Percentiles rank a stretch among this genome's conserved stretches.
Conservation (phyloP, 2,329 filamentous ascomycete species). For the Apiospora hydei region DNA sequence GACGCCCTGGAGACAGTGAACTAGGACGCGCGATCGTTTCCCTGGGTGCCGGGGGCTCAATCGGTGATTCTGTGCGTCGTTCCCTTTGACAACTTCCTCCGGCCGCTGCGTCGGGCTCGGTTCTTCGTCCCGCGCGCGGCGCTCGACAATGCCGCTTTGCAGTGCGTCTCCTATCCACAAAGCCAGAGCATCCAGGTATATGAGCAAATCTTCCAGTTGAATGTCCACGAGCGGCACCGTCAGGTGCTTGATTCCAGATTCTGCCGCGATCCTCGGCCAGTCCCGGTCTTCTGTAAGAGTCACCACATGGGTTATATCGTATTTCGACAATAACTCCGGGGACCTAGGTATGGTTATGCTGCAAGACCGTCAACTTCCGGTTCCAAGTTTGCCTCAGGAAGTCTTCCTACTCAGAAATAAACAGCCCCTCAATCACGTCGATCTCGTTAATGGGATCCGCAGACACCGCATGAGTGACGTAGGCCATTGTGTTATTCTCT, state of each 20-base stretch:
- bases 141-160: background rate
- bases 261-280: background rate
- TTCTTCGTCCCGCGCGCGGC: background rate
- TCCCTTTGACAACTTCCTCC: background rate
- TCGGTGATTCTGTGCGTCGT: background rate
- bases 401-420: conserved; percentile 13
- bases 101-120: background rate
- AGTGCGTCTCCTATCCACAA: conserved; percentile 14
- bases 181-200: background rate
- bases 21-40: background rate
- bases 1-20: conserved; percentile 13
- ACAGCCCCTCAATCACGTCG: background rate
- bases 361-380: background rate
- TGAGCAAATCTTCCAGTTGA: conserved; percentile 10
- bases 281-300: background rate
- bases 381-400: no score
- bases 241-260: conserved; percentile 9
- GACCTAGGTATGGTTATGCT: background rate
- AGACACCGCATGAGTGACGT: background rate
- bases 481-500: background rate
- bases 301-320: conserved; percentile 20
- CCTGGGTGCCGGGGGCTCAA: background rate
- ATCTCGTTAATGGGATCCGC: conserved; percentile 10
- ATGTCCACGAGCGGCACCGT: conserved; percentile 8
- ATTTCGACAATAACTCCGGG: background rate